Evolutionary conservation across 192 early-diverging fungal genomes (phyloP).

Genomic region (Backusella mclennaniae): DNA sequence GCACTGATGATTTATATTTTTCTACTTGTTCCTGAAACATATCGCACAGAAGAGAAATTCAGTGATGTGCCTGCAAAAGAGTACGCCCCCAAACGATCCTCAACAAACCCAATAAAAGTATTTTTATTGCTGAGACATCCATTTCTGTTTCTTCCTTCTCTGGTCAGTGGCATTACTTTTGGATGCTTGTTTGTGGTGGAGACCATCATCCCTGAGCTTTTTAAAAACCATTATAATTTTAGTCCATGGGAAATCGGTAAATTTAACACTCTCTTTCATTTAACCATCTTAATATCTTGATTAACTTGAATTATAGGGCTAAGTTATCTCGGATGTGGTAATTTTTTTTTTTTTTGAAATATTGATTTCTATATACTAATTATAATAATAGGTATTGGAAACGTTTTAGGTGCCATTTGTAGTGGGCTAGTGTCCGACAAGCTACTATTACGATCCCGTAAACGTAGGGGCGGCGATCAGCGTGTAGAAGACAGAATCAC

Average conservation of each 20-base stretch:
- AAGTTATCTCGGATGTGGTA: neutral
- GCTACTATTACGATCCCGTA: constrained; percentile 31
- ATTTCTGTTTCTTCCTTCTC: constrained; percentile 34
- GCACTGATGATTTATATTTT: neutral
- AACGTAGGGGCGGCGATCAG: constrained; percentile 31
- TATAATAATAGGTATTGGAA: constrained; percentile 35
- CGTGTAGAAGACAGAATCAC: constrained; percentile 45
- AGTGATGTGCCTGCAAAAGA: no score
- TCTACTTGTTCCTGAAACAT: no score
- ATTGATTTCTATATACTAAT: constrained; percentile 23
- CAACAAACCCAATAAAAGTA: neutral
- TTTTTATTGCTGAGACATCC: constrained; percentile 33
- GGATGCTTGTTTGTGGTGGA: constrained; percentile 48
- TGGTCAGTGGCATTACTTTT: constrained; percentile 43
- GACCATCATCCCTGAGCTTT: constrained; percentile 30
- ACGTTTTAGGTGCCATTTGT: constrained; percentile 39
- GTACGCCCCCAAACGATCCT: neutral
- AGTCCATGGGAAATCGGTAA: constrained; percentile 29
- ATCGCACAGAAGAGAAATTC: no score
- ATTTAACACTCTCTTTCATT: no score
- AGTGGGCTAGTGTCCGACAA: constrained; percentile 41
- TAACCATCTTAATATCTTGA: no score
- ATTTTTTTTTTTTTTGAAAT: neutral
- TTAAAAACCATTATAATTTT: constrained; percentile 18
- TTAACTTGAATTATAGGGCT: no score